phyloP scores from a whole-genome alignment of 768 basidiomycete genomes.

The Boletus tylopilopsis region DNA sequence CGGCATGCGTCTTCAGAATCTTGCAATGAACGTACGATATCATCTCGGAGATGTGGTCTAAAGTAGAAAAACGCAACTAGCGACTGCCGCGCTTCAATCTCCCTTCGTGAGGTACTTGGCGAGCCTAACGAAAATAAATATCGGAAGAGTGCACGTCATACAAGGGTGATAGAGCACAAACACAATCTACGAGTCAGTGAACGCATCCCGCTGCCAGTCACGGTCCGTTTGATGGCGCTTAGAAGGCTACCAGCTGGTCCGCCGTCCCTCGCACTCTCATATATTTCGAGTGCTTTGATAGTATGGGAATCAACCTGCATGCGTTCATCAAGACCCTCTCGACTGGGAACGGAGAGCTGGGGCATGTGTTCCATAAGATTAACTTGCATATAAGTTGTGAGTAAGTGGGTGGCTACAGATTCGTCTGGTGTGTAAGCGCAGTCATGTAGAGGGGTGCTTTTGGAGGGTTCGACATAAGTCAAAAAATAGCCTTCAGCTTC shows the following conservation, averaged over 20 bases:
- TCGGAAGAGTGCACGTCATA: conserved; percentile 11
- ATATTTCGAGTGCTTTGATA: conserved; percentile 83
- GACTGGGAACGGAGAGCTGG: conserved; percentile 49
- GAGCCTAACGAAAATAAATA: conserved; percentile 51
- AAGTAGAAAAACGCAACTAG: conserved; percentile 67
- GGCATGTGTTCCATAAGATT: conserved; percentile 83
- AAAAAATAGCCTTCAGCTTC: conserved; percentile 53
- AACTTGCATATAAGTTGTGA: conserved; percentile 60
- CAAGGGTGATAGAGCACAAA: conserved; percentile 33
- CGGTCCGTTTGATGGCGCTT: conserved; percentile 70
- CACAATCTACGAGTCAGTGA: conserved; percentile 75
- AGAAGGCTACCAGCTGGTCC: conserved; percentile 70
- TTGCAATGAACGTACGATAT: conserved; percentile 52
- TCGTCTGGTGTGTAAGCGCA: conserved; percentile 37
- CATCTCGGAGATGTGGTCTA: conserved; percentile 59
- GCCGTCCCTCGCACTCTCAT: conserved; percentile 70
- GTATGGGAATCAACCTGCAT: conserved; percentile 92
- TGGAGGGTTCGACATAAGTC: conserved; percentile 39
- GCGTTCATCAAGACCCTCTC: conserved; percentile 50
- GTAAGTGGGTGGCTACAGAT: conserved; percentile 51
- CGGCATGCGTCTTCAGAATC: conserved; percentile 69
- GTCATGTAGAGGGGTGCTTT: background rate
- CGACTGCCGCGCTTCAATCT: conserved; percentile 74
- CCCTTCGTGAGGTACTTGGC: conserved; percentile 70
- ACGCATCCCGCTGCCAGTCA: conserved; percentile 74